Evolutionary conservation across 345 rosid species (phyloP).

Genomic region (Iberis pinnata): DNA sequence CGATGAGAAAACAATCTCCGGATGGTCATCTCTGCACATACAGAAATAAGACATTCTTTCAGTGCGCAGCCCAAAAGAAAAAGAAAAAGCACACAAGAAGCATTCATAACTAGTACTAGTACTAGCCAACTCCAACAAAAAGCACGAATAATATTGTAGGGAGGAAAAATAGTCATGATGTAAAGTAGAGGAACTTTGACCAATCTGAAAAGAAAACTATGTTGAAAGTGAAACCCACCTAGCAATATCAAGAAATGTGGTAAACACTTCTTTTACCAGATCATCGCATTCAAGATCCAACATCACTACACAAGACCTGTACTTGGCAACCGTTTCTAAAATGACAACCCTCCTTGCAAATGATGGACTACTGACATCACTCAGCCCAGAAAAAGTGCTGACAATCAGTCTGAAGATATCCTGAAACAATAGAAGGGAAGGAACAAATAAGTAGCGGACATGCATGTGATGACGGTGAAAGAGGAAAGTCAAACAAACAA

Average conservation of each 20-base stretch:
- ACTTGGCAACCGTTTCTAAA: conserved; percentile 90
- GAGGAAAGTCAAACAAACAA: conserved; percentile 23
- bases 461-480: background rate
- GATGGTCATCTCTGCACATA: conserved; percentile 85
- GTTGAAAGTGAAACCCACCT: conserved; percentile 50
- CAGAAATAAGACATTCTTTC: conserved; percentile 9
- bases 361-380: conserved; percentile 74
- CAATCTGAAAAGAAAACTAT: conserved; percentile 1
- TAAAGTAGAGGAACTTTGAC: background rate
- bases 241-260: conserved; percentile 76
- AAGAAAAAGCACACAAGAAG: background rate
- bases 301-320: conserved; percentile 95
- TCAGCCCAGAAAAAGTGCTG: conserved; percentile 75
- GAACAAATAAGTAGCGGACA: conserved; percentile 10
- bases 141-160: background rate
- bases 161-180: background rate
- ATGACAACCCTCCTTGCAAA: conserved; percentile 89
- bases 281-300: conserved; percentile 96
- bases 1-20: conserved; percentile 70
- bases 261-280: conserved; percentile 83
- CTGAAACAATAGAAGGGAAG: conserved; percentile 39
- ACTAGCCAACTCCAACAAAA: background rate
- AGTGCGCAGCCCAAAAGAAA: background rate
- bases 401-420: conserved; percentile 81
- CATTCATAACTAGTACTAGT: conserved; percentile 8